Evolutionary conservation across 192 early-diverging fungal species (phyloP), one percentile per base, ranked within the genome.

Genomic region (Entomortierella parvispora): DNA sequence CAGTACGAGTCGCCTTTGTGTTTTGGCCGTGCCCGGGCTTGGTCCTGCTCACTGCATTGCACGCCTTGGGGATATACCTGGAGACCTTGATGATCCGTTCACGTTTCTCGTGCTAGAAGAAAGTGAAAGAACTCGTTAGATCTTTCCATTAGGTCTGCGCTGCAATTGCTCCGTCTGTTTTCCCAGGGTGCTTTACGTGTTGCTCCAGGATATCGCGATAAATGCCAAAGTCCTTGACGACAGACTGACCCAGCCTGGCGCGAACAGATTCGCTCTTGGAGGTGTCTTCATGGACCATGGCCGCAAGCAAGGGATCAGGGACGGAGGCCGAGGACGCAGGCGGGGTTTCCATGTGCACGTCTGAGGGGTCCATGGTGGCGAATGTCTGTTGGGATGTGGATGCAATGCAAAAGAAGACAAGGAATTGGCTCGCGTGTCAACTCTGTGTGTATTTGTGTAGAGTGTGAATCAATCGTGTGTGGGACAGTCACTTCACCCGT

Each of bases 171-270:
- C 33, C 23, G 3, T 2, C 28, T 9, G 42, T 8, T 55, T 3
- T 17, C 22, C n/a, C n/a, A n/a, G n/a, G n/a, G 22, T 45, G 20
- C 20, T 56, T 20, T 77, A 77, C 74, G 25, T 77, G 74, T 31
- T 68, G 59, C 11, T 77, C 74, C 26, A 77, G 37, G 60, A 77
- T 77, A 32, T 77, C 74, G 33, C 74, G 74, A 56, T 64, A 77
- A 2, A 58, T 33, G 14, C 47, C 60, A 47, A 77, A 77, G 44
- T 77, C 74, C 44, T 62, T 45, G 4, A 59, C 52, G 18, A 64
- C 33, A 2, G 65, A 68, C 9, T 47, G 23, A 9, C 74, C 74
- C 5, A 77, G 60, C 18, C 37, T 57, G 7, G 60, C 22, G 10
- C 66, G 65, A 31, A 77, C 47, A 33, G 23, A 22, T 25, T 50